A percentile compares a stretch with the other conserved stretches of the same genome.
Conservation (phyloP, 176 grass and related monocot genomes). For the Juncus inflexus region DNA sequence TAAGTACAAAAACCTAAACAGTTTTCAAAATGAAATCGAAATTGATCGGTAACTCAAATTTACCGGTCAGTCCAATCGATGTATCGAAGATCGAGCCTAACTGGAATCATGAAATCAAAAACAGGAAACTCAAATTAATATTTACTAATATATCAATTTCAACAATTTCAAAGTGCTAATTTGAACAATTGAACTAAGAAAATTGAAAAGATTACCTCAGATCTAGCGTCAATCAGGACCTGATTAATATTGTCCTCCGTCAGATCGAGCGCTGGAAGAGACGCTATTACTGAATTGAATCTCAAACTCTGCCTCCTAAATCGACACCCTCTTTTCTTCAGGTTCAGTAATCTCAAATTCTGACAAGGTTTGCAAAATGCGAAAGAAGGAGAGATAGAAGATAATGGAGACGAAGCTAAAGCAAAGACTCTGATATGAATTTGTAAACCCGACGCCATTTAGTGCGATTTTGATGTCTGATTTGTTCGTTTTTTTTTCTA, state of each 20-base stretch:
- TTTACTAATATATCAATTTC: slow-evolving; percentile 14
- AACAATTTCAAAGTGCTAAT: background rate
- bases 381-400: background rate
- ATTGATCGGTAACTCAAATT: background rate
- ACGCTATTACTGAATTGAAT: slow-evolving; percentile 18
- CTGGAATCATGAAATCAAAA: slow-evolving; percentile 34
- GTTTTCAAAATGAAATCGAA: background rate
- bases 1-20: too few species aligned
- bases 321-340: background rate
- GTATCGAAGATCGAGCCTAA: slow-evolving; percentile 84
- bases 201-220: slow-evolving; percentile 34
- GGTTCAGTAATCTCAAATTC: background rate
- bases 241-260: slow-evolving; percentile 77
- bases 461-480: slow-evolving; percentile 35
- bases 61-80: slow-evolving; percentile 85
- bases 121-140: background rate
- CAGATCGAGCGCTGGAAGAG: slow-evolving; percentile 72
- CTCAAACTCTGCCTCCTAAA: slow-evolving; percentile 8
- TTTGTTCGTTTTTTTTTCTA: too few species aligned
- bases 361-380: background rate
- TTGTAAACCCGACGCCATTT: slow-evolving; percentile 16
- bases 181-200: background rate
- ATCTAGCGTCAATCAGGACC: slow-evolving; percentile 59
- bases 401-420: background rate
- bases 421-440: background rate